Evolutionary conservation across 768 basidiomycete genomes (phyloP), one percentile per base, ranked within the genome.

Genomic region (Tulasnella sp.): DNA sequence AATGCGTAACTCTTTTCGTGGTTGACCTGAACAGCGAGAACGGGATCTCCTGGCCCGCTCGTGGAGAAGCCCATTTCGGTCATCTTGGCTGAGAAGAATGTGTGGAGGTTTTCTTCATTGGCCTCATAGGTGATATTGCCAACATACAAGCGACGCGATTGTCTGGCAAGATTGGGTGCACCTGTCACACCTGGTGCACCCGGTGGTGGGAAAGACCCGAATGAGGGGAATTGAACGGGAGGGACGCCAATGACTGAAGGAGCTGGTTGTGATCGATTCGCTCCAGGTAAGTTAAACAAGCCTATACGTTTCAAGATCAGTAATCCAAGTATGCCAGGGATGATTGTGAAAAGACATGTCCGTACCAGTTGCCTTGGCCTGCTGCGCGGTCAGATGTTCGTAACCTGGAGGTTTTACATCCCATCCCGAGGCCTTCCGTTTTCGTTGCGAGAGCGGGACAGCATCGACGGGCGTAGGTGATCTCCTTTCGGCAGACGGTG

Each of bases 1-100:
- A 97, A 99, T 1, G 96, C 96, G 69, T 97, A 99, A 67, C 91
- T 93, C 78, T 98, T 99, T 72, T 98, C 96, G 67, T 93, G 93
- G 69, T 97, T 97, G 75, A 96, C 88, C 68, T 95, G 92, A 4
- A 96, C 92, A 19, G 86, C 86, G 30, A 94, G 78, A 30, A 98
- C 91, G 9, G 95, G 90, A 64, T 92, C 91, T 21, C 90, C 92
- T 23, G 88, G 81, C 19, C 79, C 81, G 27, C 84, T 86, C 4
- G 89, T 88, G 13, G 90, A 88, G 49, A 94, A 83, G 63, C 78
- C 79, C 83, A 89, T 88, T 73, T 97, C 92, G 42, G 80, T 81
- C 93, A 98, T 97, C 75, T 95, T 92, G 58, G 77, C 75, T 68
- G 97, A 97, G 82, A 99, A 97, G 76, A 97, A 96, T 38, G 91